Conservation (phyloP, 192 early-diverging fungal genomes). For the Phlyctochytrium arcticum region DNA sequence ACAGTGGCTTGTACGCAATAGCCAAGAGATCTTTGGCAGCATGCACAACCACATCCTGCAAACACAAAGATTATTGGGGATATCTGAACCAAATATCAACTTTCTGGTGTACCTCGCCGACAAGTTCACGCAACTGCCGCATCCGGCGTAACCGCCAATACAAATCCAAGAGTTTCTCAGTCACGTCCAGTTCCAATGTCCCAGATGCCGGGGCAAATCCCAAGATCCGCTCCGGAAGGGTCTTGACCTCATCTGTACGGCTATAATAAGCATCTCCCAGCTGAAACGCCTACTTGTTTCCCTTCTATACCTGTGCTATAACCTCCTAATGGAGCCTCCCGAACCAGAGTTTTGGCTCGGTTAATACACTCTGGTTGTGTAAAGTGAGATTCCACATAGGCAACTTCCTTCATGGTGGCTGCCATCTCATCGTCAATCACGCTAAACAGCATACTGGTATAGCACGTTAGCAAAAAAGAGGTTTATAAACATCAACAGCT, state of each 20-base stretch:
- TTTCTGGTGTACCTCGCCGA: neutral
- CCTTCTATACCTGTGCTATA: slow-evolving; percentile 17
- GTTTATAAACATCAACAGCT: too few relatives aligned
- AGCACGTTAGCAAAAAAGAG: too few relatives aligned
- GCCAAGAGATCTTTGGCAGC: slow-evolving; percentile 9
- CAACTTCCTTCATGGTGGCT: slow-evolving; percentile 6
- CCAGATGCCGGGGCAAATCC: neutral
- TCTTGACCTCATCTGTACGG: neutral
- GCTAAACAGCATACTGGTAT: neutral
- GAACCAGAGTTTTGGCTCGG: neutral
- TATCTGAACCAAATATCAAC: neutral
- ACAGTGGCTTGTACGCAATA: slow-evolving; percentile 19
- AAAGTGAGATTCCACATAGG: slow-evolving; percentile 1
- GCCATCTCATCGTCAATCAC: slow-evolving; percentile 13
- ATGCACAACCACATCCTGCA: slow-evolving; percentile 17
- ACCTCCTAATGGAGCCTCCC: slow-evolving; percentile 14
- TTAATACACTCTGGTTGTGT: neutral
- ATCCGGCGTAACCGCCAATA: slow-evolving; percentile 17
- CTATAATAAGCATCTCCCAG: too few relatives aligned
- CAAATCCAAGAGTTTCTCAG: slow-evolving; percentile 19
- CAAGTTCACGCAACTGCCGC: slow-evolving; percentile 6
- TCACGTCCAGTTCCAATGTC: neutral
- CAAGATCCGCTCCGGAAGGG: slow-evolving; percentile 1
- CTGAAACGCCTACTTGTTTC: too few relatives aligned
- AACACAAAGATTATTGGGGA: neutral